Percentiles rank a stretch among this genome's conserved stretches.
Evolutionary conservation across 1,284 basidiomycete species (phyloP).

Genomic region (Neolentinus lepideus): DNA sequence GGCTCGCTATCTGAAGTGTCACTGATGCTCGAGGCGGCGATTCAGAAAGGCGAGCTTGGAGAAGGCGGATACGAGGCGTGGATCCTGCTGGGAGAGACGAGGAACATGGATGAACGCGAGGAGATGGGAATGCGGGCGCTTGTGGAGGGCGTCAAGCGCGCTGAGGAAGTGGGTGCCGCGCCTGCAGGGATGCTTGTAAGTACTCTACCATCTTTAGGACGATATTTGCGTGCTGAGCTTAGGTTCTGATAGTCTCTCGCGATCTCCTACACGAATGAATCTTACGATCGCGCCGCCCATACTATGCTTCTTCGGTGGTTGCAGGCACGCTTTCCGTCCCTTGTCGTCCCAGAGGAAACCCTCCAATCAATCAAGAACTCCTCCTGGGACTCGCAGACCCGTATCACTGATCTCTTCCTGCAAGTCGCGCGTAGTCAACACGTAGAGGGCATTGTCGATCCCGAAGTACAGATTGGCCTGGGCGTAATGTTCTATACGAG

Average conservation of each 20-base stretch:
- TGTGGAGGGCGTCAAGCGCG: conserved; percentile 56
- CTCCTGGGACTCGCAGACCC: conserved; percentile 82
- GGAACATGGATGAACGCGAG: conserved; percentile 95
- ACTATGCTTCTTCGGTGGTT: conserved; percentile 88
- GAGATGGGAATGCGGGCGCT: conserved; percentile 74
- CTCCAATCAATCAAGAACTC: conserved; percentile 52
- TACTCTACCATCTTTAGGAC: conserved; percentile 11
- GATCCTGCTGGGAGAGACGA: conserved; percentile 88
- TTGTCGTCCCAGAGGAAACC: conserved; percentile 51
- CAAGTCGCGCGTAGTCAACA: conserved; percentile 80
- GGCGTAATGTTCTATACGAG: conserved; percentile 93
- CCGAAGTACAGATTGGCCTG: conserved; percentile 91
- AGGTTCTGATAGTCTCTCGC: conserved; percentile 70
- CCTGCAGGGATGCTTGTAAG: conserved; percentile 81
- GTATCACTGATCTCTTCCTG: conserved; percentile 82
- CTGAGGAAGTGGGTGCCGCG: conserved; percentile 53
- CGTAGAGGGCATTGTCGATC: conserved; percentile 66
- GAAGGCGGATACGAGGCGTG: conserved; percentile 86
- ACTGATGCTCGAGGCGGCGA: conserved; percentile 82
- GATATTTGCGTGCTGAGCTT: conserved; percentile 3
- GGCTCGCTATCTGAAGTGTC: conserved; percentile 84
- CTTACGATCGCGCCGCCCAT: conserved; percentile 84
- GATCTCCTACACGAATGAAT: conserved; percentile 97
- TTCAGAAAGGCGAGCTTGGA: conserved; percentile 71
- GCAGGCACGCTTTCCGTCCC: conserved; percentile 65